Conservation (phyloP, 2,329 filamentous ascomycete species). For the Didymellaceae sp. region DNA sequence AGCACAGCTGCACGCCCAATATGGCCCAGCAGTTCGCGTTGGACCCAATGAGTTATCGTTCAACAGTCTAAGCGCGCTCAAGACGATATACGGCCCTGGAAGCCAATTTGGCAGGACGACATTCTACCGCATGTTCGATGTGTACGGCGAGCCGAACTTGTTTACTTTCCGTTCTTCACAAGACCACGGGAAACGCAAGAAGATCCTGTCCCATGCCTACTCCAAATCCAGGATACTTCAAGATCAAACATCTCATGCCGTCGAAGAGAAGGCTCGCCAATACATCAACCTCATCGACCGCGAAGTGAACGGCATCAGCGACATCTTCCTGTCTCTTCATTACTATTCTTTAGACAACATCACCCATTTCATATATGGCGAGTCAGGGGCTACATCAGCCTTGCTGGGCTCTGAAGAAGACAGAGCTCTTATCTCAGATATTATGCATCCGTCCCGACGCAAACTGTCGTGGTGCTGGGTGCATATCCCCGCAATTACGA, state of each 20-base stretch:
- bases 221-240: not conserved
- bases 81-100: not conserved
- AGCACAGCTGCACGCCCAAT: not conserved
- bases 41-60: slow-evolving; percentile 1
- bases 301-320: not conserved
- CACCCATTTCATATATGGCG: slow-evolving; percentile 1
- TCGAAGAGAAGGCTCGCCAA: not conserved
- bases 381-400: not conserved
- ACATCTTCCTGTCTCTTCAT: not conserved
- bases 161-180: not conserved
- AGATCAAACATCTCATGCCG: not conserved
- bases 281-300: not conserved
- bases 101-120: not conserved
- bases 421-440: not conserved
- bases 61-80: not conserved
- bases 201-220: not conserved
- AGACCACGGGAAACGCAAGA: slow-evolving; percentile 1
- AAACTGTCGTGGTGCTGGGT: not conserved
- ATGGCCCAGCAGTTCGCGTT: not conserved
- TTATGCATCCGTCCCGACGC: not conserved
- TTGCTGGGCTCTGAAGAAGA: not conserved
- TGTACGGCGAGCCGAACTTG: not conserved
- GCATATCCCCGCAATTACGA: not conserved
- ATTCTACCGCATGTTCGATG: slow-evolving; percentile 2
- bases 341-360: slow-evolving; percentile 3